phyloP scores from a whole-genome alignment of 2,329 filamentous ascomycete genomes.

The Penicillium sp. region DNA sequence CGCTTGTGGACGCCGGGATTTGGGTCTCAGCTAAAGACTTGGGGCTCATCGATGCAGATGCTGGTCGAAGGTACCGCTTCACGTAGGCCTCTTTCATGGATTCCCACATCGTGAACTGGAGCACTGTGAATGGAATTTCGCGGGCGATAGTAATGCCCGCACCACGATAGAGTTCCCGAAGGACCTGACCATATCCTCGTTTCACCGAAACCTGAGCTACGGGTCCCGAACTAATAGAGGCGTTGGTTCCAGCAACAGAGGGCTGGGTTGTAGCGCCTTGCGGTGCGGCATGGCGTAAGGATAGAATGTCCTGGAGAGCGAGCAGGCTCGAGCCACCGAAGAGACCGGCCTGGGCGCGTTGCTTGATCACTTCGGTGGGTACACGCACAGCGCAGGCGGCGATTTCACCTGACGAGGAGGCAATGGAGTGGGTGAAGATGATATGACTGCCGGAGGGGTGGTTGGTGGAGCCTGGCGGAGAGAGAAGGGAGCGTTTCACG shows the following conservation, averaged over 20 bases:
- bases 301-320: conserved; percentile 70
- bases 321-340: conserved; percentile 68
- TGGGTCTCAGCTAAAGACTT: conserved; percentile 33
- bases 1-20: conserved; percentile 75
- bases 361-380: conserved; percentile 95
- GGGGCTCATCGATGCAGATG: conserved; percentile 26
- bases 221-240: background rate
- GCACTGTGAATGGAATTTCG: conserved; percentile 94
- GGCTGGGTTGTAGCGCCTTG: background rate
- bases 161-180: conserved; percentile 84
- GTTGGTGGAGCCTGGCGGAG: conserved; percentile 21
- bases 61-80: conserved; percentile 41
- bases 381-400: conserved; percentile 90
- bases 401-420: conserved; percentile 82
- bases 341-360: conserved; percentile 86
- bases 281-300: conserved; percentile 41
- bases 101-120: conserved; percentile 98
- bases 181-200: conserved; percentile 58
- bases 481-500: conserved; percentile 59
- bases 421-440: conserved; percentile 71
- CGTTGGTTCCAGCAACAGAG: conserved; percentile 24
- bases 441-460: conserved; percentile 34
- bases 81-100: conserved; percentile 67
- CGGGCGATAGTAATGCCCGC: conserved; percentile 91
- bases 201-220: conserved; percentile 9